These are phyloP conservation scores for Arachnomyces sp. DNA, from an alignment of 2,329 filamentous ascomycete genomes.

Conservation along the genomic window DNA sequence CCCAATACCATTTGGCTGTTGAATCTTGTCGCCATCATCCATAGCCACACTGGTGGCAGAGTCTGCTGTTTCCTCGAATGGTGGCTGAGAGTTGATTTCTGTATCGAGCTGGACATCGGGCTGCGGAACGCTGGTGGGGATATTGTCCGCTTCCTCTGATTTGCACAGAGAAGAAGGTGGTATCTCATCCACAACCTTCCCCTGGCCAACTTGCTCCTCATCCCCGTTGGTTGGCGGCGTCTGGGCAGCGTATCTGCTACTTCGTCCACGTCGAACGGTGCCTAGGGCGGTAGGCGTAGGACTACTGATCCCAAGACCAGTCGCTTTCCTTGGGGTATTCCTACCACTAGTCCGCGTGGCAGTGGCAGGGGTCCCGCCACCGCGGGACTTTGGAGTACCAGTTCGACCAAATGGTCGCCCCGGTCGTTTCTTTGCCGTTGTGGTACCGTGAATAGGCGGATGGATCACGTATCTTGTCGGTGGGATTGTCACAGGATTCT, in stretches of 20 bases:
- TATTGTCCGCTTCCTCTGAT: too few relatives aligned
- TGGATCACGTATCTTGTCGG: constrained; percentile 37
- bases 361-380: constrained; percentile 18
- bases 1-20: too few relatives aligned
- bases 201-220: constrained; percentile 13
- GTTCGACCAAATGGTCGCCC: constrained; percentile 30
- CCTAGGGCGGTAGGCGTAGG: constrained; percentile 18
- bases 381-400: constrained; percentile 16
- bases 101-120: too few relatives aligned
- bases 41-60: too few relatives aligned
- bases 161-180: too few relatives aligned
- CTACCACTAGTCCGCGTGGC: constrained; percentile 28
- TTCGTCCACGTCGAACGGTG: constrained; percentile 28
- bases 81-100: too few relatives aligned
- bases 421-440: constrained; percentile 25
- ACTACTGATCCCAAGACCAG: constrained; percentile 21
- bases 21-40: too few relatives aligned
- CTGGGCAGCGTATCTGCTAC: constrained; percentile 22
- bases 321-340: constrained; percentile 28
- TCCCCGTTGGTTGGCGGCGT: constrained; percentile 17
- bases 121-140: too few relatives aligned
- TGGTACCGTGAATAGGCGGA: constrained; percentile 31
- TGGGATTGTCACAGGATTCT: constrained; percentile 30
- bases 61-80: too few relatives aligned
- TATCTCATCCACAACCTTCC: too few relatives aligned